phyloP scores from a whole-genome alignment of 257 asterid species.

The Penstemon newberryi region DNA sequence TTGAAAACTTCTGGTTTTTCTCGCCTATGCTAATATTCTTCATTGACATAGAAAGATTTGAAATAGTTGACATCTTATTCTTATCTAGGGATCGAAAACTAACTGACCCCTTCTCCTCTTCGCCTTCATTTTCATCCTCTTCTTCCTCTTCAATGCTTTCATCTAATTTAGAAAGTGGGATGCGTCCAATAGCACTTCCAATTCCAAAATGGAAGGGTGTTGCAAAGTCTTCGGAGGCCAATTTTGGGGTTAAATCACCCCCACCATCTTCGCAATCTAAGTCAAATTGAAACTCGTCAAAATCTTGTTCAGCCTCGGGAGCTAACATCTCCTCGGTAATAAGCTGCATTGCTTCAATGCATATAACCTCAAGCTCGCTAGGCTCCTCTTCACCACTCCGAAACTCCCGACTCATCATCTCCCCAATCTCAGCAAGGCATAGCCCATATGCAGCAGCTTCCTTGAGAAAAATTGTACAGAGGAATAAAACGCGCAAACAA shows the following conservation, averaged over 20 bases:
- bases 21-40: slow-evolving; percentile 59
- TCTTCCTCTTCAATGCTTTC: slow-evolving; percentile 70
- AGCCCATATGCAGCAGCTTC: slow-evolving; percentile 83
- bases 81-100: slow-evolving; percentile 31
- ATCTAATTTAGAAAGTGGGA: slow-evolving; percentile 63
- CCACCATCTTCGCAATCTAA: slow-evolving; percentile 74
- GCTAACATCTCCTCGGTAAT: slow-evolving; percentile 53
- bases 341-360: slow-evolving; percentile 79
- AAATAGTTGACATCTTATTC: slow-evolving; percentile 35
- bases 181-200: slow-evolving; percentile 51
- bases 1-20: slow-evolving; percentile 54
- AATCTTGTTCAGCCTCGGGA: slow-evolving; percentile 48
- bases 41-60: slow-evolving; percentile 60
- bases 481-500: slow-evolving; percentile 73
- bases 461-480: slow-evolving; percentile 81
- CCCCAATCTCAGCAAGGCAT: slow-evolving; percentile 95
- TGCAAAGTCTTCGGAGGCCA: slow-evolving; percentile 38
- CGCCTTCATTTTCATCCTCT: slow-evolving; percentile 56
- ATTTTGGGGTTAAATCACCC: slow-evolving; percentile 33
- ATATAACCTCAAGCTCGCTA: slow-evolving; percentile 87
- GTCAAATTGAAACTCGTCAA: slow-evolving; percentile 65
- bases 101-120: slow-evolving; percentile 39
- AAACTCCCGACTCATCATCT: slow-evolving; percentile 95
- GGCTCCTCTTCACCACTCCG: slow-evolving; percentile 92
- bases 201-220: slow-evolving; percentile 51